Base-by-base conservation (phyloP, 2,329 filamentous ascomycete genomes). In the Fusarium tuaranense region DNA sequence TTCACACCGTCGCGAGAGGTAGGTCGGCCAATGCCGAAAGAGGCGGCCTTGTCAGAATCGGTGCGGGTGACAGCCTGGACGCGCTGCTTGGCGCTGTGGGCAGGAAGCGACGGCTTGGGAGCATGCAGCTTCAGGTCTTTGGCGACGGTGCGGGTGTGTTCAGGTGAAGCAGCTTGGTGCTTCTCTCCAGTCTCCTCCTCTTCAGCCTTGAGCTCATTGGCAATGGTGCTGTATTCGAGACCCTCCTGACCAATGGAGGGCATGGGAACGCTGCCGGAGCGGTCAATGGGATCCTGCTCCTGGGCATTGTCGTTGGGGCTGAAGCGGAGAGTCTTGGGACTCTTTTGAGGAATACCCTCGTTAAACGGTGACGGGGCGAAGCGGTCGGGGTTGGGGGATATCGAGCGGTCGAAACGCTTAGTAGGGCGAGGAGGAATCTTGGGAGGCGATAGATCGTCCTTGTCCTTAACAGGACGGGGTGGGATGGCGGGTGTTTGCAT, bases 231-330 rank as follows among this genome's bases (percentile, higher is more conserved):
- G 84, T 98, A 98, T 85, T 98, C 96, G 76, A 88, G 91, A 72
- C 96, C 96, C 85, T 98, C 96, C 81, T 98, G 92, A 68, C 96
- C 96, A 65, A 98, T 88, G 1, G 93, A 93, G 18, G 96, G 96
- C 81, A 98, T 89, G 38, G 90, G 90, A 67, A 98, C 94, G 80
- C 94, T 97, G 59, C 91, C 90, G 39, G 93, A 91, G 61, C 94
- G 93, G 48, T 88, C 84, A 73, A 88, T 81, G 44, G 84, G 83
- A 51, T 88, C 85, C 61, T 80, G 78, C 36, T 80, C 77, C n/a
- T 76, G 74, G 34, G 74, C 65, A 71, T 67, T 68, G 73, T 85
- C 81, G 73, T 79, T 83, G 73, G 77, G 83, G 79, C 81, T 80
- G 60, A 82, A 79, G 48, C 77, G 78, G 63, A 77, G 81, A 69